Conservation (phyloP, 371 early-diverging fungal species). For the Mortierella sp. region DNA sequence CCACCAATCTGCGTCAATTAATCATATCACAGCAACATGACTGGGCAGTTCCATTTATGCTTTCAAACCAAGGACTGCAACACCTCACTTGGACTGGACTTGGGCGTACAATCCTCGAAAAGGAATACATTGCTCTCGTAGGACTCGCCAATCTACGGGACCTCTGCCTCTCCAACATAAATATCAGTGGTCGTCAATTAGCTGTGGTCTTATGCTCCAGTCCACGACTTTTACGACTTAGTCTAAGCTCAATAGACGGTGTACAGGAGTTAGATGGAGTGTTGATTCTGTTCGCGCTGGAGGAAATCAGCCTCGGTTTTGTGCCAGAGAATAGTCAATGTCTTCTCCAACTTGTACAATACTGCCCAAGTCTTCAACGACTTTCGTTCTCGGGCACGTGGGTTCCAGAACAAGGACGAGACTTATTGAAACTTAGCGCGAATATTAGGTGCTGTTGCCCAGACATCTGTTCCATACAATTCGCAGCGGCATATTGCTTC, state of each 20-base stretch:
- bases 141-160: slow-evolving; percentile 17
- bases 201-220: slow-evolving; percentile 14
- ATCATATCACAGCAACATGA: slow-evolving; percentile 25
- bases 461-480: slow-evolving; percentile 20
- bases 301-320: slow-evolving; percentile 35
- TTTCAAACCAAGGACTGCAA: slow-evolving; percentile 14
- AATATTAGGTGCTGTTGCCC: slow-evolving; percentile 22
- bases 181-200: slow-evolving; percentile 18
- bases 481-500: slow-evolving; percentile 27
- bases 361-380: slow-evolving; percentile 16
- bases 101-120: slow-evolving; percentile 5
- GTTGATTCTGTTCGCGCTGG: slow-evolving; percentile 13
- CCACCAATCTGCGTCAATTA: slow-evolving; percentile 24
- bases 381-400: slow-evolving; percentile 41
- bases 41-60: slow-evolving; percentile 24
- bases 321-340: slow-evolving; percentile 16
- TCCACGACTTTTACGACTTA: slow-evolving; percentile 17
- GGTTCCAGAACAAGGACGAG: slow-evolving; percentile 20
- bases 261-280: slow-evolving; percentile 22
- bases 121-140: slow-evolving; percentile 8
- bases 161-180: slow-evolving; percentile 35
- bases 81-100: slow-evolving; percentile 34
- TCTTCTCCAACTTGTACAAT: slow-evolving; percentile 21
- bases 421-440: slow-evolving; percentile 19
- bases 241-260: slow-evolving; percentile 28